Evolutionary conservation across 1,284 basidiomycete species (phyloP).

Genomic region (Phlebopus sp.): DNA sequence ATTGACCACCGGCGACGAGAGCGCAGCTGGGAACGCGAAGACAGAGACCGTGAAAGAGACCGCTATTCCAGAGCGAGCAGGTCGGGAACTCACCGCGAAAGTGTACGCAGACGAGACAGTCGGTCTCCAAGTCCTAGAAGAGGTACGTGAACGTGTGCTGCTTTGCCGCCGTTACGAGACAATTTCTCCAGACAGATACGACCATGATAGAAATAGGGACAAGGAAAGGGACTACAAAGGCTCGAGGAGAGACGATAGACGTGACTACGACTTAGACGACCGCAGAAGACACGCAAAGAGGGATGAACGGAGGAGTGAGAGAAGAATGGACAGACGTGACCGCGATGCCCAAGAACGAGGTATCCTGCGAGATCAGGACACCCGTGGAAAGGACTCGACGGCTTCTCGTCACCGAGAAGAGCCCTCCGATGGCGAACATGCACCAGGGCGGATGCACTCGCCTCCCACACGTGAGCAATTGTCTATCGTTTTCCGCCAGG

Average conservation of each 20-base stretch:
- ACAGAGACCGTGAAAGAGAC: conserved; percentile 44
- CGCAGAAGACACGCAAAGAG: conserved; percentile 36
- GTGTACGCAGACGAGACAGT: conserved; percentile 52
- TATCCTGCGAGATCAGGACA: conserved; percentile 25
- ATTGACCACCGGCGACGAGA: conserved; percentile 59
- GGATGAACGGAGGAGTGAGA: conserved; percentile 30
- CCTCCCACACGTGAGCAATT: conserved; percentile 25
- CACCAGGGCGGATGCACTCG: conserved; percentile 15
- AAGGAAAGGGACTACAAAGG: conserved; percentile 40
- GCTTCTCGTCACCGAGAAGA: conserved; percentile 19
- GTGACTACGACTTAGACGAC: conserved; percentile 38
- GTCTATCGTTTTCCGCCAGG: not conserved
- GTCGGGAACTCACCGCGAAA: conserved; percentile 40
- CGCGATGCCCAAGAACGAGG: conserved; percentile 21
- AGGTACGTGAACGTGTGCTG: conserved; percentile 20
- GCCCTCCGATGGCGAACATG: conserved; percentile 17
- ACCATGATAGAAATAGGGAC: conserved; percentile 29
- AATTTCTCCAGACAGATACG: conserved; percentile 29
- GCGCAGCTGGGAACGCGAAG: conserved; percentile 65
- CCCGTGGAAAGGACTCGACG: conserved; percentile 20
- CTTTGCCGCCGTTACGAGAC: not conserved
- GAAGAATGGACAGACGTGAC: conserved; percentile 22
- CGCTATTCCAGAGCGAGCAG: conserved; percentile 36
- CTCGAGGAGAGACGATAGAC: conserved; percentile 37
- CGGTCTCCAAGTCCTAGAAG: conserved; percentile 68